Conservation (phyloP, 2,329 filamentous ascomycete genomes). For the Talaromyces rugulosus region DNA sequence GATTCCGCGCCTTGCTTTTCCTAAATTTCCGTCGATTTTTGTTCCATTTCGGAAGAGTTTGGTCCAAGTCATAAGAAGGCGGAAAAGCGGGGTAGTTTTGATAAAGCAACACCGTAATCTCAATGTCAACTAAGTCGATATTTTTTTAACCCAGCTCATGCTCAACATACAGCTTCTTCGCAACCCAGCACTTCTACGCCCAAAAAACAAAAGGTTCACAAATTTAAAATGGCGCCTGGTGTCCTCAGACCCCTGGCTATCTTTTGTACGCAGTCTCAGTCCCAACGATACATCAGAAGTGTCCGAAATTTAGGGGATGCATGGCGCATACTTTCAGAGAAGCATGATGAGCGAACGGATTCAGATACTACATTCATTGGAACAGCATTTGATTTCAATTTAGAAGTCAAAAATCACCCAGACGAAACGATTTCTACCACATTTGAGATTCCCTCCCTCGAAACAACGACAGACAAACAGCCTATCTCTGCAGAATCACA, state of each 20-base stretch:
- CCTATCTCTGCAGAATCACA: not conserved
- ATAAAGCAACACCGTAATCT: too few relatives aligned
- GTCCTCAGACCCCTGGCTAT: slow-evolving; percentile 10
- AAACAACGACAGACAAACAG: not conserved
- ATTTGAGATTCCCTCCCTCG: not conserved
- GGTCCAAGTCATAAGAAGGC: too few relatives aligned
- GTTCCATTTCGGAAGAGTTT: too few relatives aligned
- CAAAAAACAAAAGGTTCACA: not conserved
- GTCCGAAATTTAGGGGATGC: slow-evolving; percentile 15
- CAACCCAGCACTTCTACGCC: too few relatives aligned
- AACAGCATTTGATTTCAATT: not conserved
- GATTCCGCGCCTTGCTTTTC: too few relatives aligned
- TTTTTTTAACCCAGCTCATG: too few relatives aligned
- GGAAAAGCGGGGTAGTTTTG: too few relatives aligned
- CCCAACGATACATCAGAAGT: slow-evolving; percentile 15
- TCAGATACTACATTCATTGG: not conserved
- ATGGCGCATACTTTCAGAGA: slow-evolving; percentile 14
- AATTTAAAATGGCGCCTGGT: not conserved
- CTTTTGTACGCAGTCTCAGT: slow-evolving; percentile 14
- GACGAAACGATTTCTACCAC: not conserved
- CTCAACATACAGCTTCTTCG: too few relatives aligned
- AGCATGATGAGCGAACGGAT: not conserved
- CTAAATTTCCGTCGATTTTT: too few relatives aligned
- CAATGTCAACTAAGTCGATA: too few relatives aligned
- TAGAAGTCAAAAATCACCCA: not conserved